Evolutionary conservation across 176 grass and related monocot species (phyloP).

Genomic region (Thinopyrum elongatum): DNA sequence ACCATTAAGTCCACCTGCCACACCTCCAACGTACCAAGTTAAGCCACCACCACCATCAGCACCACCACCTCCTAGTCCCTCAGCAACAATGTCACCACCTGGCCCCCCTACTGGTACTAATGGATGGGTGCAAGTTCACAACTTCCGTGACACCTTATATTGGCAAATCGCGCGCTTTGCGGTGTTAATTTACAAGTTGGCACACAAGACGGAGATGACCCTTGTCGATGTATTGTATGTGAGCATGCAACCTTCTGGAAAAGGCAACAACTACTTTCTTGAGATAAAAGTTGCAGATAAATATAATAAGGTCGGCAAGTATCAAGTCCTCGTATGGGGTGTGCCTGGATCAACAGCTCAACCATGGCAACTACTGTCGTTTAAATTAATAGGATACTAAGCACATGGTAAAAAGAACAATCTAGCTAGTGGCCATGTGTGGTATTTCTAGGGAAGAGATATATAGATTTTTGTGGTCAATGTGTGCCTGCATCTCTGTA

Average conservation of each 20-base stretch:
- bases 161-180: constrained; percentile 34
- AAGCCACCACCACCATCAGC: background rate
- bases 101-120: background rate
- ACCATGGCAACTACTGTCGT: constrained; percentile 32
- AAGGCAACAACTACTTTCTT: constrained; percentile 27
- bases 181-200: constrained; percentile 23
- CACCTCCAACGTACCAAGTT: background rate
- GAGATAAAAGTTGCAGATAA: constrained; percentile 25
- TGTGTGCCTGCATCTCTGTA: background rate
- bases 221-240: constrained; percentile 27
- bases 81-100: background rate
- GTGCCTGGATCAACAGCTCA: constrained; percentile 2
- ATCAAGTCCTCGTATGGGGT: constrained; percentile 22
- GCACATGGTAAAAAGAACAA: background rate
- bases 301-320: constrained; percentile 14
- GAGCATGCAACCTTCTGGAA: background rate
- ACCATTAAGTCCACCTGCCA: background rate
- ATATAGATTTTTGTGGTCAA: background rate
- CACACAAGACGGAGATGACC: background rate
- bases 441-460: background rate
- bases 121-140: constrained; percentile 19
- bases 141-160: background rate
- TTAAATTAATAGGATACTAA: constrained; percentile 13
- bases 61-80: background rate
- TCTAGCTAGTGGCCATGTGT: background rate